Conservation (phyloP, 228 moss, liverwort and hornwort genomes). For the Sphagnum magellanicum region DNA sequence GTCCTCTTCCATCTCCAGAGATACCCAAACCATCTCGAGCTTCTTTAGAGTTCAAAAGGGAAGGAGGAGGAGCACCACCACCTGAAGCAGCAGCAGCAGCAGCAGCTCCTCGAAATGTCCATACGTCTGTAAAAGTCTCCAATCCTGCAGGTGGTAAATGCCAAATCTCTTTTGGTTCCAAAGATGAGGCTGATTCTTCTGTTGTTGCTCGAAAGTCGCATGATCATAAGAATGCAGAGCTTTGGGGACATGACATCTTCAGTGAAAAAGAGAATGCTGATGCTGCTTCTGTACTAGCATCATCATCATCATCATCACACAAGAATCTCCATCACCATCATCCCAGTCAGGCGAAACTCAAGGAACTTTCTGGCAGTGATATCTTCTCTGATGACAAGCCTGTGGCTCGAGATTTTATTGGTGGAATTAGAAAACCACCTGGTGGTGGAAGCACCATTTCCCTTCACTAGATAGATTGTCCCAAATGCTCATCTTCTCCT, state of each 20-base stretch:
- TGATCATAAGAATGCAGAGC: constrained; percentile 39
- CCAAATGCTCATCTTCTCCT: no score
- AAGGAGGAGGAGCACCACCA: constrained; percentile 41
- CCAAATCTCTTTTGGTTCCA: constrained; percentile 26
- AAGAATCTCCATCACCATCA: constrained; percentile 46
- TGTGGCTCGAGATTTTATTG: constrained; percentile 61
- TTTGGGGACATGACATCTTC: constrained; percentile 36
- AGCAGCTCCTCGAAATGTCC: constrained; percentile 45
- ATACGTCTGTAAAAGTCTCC: constrained; percentile 55
- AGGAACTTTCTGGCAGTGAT: constrained; percentile 92
- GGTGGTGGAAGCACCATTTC: constrained; percentile 86
- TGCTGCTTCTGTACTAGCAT: not conserved
- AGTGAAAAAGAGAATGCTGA: constrained; percentile 12
- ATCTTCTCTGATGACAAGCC: constrained; percentile 88
- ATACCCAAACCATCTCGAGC: constrained; percentile 44
- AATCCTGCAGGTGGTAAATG: constrained; percentile 45
- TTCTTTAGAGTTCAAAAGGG: constrained; percentile 64
- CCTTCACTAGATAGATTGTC: constrained; percentile 42
- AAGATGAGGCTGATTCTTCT: constrained; percentile 25
- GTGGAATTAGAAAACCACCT: constrained; percentile 91
- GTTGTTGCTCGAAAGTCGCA: constrained; percentile 22
- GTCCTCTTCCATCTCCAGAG: constrained; percentile 50
- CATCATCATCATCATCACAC: constrained; percentile 4
- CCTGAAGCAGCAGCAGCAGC: constrained; percentile 2
- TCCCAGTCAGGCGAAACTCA: constrained; percentile 64